Evolutionary conservation across 2,329 filamentous ascomycete species (phyloP).

Genomic region (Ophiosphaerella herpotricha): DNA sequence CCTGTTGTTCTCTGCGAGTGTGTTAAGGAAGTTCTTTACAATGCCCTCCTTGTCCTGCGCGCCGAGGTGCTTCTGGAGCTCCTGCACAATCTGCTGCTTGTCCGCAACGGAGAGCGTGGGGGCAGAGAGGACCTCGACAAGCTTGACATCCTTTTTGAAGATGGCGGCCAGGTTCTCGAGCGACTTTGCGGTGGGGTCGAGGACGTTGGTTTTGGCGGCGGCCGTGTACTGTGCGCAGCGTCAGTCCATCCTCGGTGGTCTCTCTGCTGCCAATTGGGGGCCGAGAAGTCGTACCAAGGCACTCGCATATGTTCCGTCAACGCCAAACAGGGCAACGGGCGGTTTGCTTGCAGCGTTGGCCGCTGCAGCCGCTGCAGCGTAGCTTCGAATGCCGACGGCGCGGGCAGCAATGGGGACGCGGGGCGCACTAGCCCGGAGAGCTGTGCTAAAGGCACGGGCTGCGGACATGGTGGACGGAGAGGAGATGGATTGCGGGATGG

Average conservation of each 20-base stretch:
- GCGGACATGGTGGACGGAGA: slow-evolving; percentile 58
- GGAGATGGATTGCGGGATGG: slow-evolving; percentile 43
- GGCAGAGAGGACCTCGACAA: slow-evolving; percentile 73
- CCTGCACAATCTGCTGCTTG: slow-evolving; percentile 83
- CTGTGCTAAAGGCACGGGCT: slow-evolving; percentile 60
- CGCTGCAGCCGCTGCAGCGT: slow-evolving; percentile 65
- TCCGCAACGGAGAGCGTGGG: slow-evolving; percentile 79
- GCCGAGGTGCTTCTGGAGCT: slow-evolving; percentile 84
- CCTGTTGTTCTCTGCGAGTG: slow-evolving; percentile 96
- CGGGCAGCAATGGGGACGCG: slow-evolving; percentile 65
- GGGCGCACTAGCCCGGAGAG: slow-evolving; percentile 60
- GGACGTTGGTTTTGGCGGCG: slow-evolving; percentile 80
- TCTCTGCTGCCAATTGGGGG: slow-evolving; percentile 20
- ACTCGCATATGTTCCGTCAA: slow-evolving; percentile 98
- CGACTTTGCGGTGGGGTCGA: slow-evolving; percentile 84
- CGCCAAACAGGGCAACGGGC: slow-evolving; percentile 87
- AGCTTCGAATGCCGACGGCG: slow-evolving; percentile 71
- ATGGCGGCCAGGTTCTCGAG: slow-evolving; percentile 72
- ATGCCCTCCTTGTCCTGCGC: slow-evolving; percentile 72
- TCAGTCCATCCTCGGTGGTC: slow-evolving; percentile 34
- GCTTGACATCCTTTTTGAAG: slow-evolving; percentile 83
- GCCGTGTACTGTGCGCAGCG: slow-evolving; percentile 79
- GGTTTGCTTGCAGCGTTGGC: slow-evolving; percentile 73
- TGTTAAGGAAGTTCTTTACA: slow-evolving; percentile 89
- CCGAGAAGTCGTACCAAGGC: slow-evolving; percentile 76